phyloP scores from a whole-genome alignment of 2,329 filamentous ascomycete genomes.

The Beauveria brongniartii region DNA sequence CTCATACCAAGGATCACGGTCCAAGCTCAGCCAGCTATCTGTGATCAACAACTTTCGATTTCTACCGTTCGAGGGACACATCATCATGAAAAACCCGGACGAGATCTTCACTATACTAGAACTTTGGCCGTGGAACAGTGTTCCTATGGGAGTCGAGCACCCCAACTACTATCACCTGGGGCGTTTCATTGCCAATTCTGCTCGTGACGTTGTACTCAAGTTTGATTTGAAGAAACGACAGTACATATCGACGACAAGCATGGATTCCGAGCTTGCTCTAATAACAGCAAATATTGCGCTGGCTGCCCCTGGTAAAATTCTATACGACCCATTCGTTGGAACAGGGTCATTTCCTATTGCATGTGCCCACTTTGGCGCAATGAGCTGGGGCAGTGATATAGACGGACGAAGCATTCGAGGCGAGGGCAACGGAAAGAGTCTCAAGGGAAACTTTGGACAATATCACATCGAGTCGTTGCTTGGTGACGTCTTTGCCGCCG shows the following conservation, averaged over 20 bases:
- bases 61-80: conserved; percentile 68
- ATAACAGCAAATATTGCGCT: conserved; percentile 87
- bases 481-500: conserved; percentile 73
- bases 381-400: conserved; percentile 82
- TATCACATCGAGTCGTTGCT: conserved; percentile 62
- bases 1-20: conserved; percentile 67
- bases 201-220: conserved; percentile 57
- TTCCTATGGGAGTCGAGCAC: conserved; percentile 38
- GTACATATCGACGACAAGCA: conserved; percentile 94
- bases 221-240: conserved; percentile 88
- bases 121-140: conserved; percentile 57
- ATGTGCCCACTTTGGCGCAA: conserved; percentile 80
- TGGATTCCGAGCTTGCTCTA: conserved; percentile 90
- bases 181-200: conserved; percentile 58
- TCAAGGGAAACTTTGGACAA: conserved; percentile 70
- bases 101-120: conserved; percentile 76
- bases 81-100: conserved; percentile 66
- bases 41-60: conserved; percentile 80
- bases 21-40: conserved; percentile 51
- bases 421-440: conserved; percentile 43
- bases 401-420: conserved; percentile 85
- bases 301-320: conserved; percentile 72
- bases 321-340: conserved; percentile 93
- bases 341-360: conserved; percentile 90
- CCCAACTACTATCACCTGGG: conserved; percentile 62